Percentiles rank a stretch among this genome's conserved stretches.
phyloP scores from a whole-genome alignment of 495 filamentous ascomycete species.

The Antarctomyces pellizariae region DNA sequence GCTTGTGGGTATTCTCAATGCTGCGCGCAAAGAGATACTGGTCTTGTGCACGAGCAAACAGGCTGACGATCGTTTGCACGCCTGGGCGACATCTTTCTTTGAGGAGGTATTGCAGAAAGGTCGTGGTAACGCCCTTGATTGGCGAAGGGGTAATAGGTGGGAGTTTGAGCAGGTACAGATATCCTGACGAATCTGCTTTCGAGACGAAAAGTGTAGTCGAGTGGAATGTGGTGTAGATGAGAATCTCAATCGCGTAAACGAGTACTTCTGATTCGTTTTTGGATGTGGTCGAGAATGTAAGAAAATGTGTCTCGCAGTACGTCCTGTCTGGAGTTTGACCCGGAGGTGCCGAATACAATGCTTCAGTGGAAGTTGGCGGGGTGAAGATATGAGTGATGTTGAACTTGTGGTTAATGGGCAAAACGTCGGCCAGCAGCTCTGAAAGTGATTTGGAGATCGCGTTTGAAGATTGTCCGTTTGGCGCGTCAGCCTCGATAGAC shows the following conservation, averaged over 20 bases:
- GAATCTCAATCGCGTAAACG: slow-evolving; percentile 41
- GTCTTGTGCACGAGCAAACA: slow-evolving; percentile 80
- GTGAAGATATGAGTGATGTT: slow-evolving; percentile 75
- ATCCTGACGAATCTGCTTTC: slow-evolving; percentile 92
- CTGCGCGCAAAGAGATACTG: slow-evolving; percentile 93
- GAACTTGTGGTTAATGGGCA: slow-evolving; percentile 47
- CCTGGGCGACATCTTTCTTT: slow-evolving; percentile 37
- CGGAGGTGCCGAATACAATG: slow-evolving; percentile 63
- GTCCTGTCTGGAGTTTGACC: slow-evolving; percentile 44
- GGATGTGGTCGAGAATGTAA: slow-evolving; percentile 31
- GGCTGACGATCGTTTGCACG: slow-evolving; percentile 57
- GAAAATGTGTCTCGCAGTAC: slow-evolving; percentile 73
- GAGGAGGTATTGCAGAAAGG: slow-evolving; percentile 56
- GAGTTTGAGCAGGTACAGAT: slow-evolving; percentile 39
- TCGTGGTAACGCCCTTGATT: slow-evolving; percentile 41
- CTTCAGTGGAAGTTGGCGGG: slow-evolving; percentile 41
- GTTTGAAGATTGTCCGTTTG: too few species aligned
- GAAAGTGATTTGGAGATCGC: too few species aligned
- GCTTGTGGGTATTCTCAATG: slow-evolving; percentile 62
- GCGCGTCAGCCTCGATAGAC: too few species aligned
- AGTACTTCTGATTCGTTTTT: slow-evolving; percentile 20
- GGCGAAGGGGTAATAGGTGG: slow-evolving; percentile 41
- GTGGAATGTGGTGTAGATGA: slow-evolving; percentile 50
- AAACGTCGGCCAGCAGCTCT: slow-evolving; percentile 34
- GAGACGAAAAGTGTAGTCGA: slow-evolving; percentile 80